A percentile compares a stretch with the other conserved stretches of the same genome.
Conservation (phyloP, 1,284 basidiomycete species). For the Uromyces viciae-fabae region DNA sequence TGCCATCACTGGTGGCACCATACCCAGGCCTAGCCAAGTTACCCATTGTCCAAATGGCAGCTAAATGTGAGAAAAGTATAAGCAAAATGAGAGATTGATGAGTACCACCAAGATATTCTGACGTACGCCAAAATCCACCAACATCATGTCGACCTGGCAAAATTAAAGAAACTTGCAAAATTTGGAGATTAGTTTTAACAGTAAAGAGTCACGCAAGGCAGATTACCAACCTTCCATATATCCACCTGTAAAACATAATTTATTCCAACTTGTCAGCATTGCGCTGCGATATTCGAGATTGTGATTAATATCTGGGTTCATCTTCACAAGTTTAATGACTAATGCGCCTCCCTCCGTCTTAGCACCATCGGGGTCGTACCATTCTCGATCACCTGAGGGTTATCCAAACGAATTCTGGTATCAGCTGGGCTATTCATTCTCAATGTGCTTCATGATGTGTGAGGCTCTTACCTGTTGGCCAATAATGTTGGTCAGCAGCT, state of each 20-base stretch:
- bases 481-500: conserved; percentile 37
- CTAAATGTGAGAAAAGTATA: conserved; percentile 28
- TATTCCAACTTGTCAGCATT: conserved; percentile 50
- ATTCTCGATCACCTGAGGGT: conserved; percentile 48
- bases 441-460: not conserved
- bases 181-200: not conserved
- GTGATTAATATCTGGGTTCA: conserved; percentile 38
- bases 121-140: conserved; percentile 50
- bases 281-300: conserved; percentile 39
- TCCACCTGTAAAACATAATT: conserved; percentile 54
- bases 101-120: conserved; percentile 44
- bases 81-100: conserved; percentile 46
- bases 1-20: conserved; percentile 53
- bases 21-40: conserved; percentile 53
- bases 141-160: conserved; percentile 49
- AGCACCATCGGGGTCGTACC: conserved; percentile 54
- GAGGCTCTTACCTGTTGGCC: conserved; percentile 14
- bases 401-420: not conserved
- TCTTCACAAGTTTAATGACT: conserved; percentile 50
- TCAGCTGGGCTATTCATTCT: not conserved
- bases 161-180: too few relatives aligned
- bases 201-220: not conserved
- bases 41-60: conserved; percentile 53
- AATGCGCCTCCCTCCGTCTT: conserved; percentile 51
- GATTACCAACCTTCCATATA: conserved; percentile 45